phyloP scores from a whole-genome alignment of 768 basidiomycete genomes.

The Lactarius tabidus region DNA sequence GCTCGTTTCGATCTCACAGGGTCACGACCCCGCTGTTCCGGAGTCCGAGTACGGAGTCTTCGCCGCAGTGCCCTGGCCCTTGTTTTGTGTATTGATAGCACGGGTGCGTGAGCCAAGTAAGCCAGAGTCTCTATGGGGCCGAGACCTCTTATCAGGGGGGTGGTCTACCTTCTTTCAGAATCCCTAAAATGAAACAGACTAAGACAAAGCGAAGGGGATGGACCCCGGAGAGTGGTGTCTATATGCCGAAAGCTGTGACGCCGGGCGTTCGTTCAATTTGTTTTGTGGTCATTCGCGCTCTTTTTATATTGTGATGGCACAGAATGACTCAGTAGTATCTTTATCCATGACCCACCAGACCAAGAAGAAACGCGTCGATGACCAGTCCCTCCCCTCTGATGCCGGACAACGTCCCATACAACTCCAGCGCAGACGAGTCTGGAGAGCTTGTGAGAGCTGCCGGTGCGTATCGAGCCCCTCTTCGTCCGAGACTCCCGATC shows the following conservation, averaged over 20 bases:
- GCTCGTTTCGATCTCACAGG: background rate
- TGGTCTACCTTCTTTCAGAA: background rate
- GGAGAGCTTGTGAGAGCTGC: constrained; percentile 89
- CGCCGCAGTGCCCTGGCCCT: too few relatives aligned
- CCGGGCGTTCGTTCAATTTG: background rate
- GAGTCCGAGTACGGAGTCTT: background rate
- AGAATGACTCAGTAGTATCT: constrained; percentile 18
- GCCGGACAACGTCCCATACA: constrained; percentile 65
- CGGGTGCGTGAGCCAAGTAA: background rate
- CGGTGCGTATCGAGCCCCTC: constrained; percentile 46
- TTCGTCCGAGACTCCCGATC: constrained; percentile 23
- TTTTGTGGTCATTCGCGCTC: constrained; percentile 6
- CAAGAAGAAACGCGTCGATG: constrained; percentile 79
- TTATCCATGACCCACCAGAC: constrained; percentile 47
- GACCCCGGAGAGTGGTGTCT: constrained; percentile 14
- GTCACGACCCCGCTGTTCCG: background rate
- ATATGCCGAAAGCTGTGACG: background rate
- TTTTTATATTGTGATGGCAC: constrained; percentile 22
- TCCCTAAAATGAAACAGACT: background rate
- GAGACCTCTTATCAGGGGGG: background rate
- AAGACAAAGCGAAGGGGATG: background rate
- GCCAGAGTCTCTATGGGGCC: background rate
- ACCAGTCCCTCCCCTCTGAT: constrained; percentile 45
- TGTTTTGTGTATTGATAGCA: background rate
- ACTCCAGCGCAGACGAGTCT: constrained; percentile 74